A percentile compares a stretch with the other conserved stretches of the same genome.
Conservation (phyloP, 2,329 filamentous ascomycete genomes). For the Xylaria sp. region DNA sequence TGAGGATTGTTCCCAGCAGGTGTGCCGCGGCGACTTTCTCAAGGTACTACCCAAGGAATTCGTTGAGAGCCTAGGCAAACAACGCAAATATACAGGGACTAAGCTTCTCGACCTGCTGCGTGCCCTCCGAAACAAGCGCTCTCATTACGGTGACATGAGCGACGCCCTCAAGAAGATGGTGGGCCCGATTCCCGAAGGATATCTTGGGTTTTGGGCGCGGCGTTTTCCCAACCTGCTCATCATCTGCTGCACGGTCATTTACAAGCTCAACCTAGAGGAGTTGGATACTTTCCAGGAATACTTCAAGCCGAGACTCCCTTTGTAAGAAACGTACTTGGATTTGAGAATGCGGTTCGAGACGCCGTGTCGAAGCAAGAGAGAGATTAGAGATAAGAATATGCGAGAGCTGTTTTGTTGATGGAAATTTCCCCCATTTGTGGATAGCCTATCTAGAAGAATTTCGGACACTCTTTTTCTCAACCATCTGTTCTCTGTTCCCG, state of each 20-base stretch:
- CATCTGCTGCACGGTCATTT: conserved; percentile 79
- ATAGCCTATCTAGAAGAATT: not conserved
- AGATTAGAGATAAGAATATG: not conserved
- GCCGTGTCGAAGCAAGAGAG: not conserved
- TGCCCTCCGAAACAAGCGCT: conserved; percentile 93
- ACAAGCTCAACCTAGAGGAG: conserved; percentile 70
- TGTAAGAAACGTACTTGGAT: conserved; percentile 11
- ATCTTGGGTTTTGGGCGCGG: conserved; percentile 83
- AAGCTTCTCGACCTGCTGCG: conserved; percentile 86
- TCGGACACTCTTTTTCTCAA: not conserved
- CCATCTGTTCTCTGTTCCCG: not conserved
- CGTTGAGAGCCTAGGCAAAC: conserved; percentile 89
- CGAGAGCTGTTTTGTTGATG: not conserved
- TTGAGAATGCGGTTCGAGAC: not conserved
- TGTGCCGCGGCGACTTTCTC: conserved; percentile 80
- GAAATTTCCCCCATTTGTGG: not conserved
- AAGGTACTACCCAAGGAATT: conserved; percentile 80
- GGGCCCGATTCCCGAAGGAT: conserved; percentile 80
- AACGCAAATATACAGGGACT: conserved; percentile 90
- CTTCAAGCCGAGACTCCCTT: conserved; percentile 54
- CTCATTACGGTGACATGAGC: conserved; percentile 97
- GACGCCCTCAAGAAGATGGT: conserved; percentile 76
- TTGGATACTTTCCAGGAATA: conserved; percentile 78
- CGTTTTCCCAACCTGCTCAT: conserved; percentile 83
- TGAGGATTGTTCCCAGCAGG: conserved; percentile 62